Evolutionary conservation across 805 yeast species (phyloP).

Genomic region (Wickerhamiella musiphila): DNA sequence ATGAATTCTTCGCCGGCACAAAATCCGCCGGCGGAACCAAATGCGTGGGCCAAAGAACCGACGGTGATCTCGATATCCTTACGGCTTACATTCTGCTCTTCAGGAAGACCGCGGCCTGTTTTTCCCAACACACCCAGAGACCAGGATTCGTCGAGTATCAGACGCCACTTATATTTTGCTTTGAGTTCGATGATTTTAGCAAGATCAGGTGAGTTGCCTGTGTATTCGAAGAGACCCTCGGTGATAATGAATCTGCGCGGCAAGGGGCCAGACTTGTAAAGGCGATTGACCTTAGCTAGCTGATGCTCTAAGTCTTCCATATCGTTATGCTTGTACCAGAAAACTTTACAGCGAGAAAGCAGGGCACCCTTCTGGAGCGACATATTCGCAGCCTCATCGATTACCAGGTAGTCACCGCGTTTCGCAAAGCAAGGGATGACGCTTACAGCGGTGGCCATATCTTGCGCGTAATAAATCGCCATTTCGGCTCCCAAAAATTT

Average conservation of each 20-base stretch:
- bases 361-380: conserved; percentile 77
- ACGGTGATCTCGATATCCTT: conserved; percentile 64
- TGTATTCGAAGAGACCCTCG: conserved; percentile 70
- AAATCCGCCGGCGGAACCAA: conserved; percentile 84
- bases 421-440: conserved; percentile 87
- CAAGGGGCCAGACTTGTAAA: conserved; percentile 43
- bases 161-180: conserved; percentile 64
- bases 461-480: conserved; percentile 84
- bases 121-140: conserved; percentile 76
- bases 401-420: conserved; percentile 85
- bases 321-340: conserved; percentile 75
- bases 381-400: conserved; percentile 60
- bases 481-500: conserved; percentile 58
- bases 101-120: conserved; percentile 74
- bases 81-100: conserved; percentile 52
- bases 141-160: conserved; percentile 73
- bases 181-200: conserved; percentile 55
- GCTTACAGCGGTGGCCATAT: conserved; percentile 68
- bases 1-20: conserved; percentile 73
- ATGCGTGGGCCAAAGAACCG: conserved; percentile 67
- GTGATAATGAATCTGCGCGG: conserved; percentile 82
- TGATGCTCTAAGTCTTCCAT: conserved; percentile 62
- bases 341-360: conserved; percentile 68
- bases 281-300: conserved; percentile 37
- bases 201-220: conserved; percentile 67